A percentile compares a stretch with the other conserved stretches of the same genome.
phyloP scores from a whole-genome alignment of 208 protist genomes.

The Trypanosoma mega region DNA sequence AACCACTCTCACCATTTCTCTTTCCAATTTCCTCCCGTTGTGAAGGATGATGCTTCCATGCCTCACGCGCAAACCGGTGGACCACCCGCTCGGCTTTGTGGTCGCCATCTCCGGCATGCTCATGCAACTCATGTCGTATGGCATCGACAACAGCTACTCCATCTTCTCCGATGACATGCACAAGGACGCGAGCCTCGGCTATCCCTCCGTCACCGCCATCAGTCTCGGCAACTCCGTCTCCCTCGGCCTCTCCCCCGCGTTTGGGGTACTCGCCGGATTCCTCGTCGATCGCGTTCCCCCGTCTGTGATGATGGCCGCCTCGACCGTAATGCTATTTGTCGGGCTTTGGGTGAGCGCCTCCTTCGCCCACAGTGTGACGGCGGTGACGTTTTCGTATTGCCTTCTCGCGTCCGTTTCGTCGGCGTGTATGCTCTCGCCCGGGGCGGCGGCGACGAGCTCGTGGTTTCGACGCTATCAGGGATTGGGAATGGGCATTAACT shows the following conservation, averaged over 20 bases:
- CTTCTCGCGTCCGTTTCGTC: constrained; percentile 68
- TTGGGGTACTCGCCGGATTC: constrained; percentile 73
- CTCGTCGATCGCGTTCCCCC: constrained; percentile 72
- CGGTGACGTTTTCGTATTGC: constrained; percentile 69
- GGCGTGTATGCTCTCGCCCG: constrained; percentile 77
- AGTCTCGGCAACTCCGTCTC: constrained; percentile 81
- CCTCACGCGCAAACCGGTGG: constrained; percentile 40
- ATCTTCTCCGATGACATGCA: constrained; percentile 77
- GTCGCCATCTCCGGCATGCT: constrained; percentile 75
- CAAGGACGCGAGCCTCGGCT: constrained; percentile 59
- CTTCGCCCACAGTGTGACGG: constrained; percentile 54
- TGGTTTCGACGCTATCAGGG: constrained; percentile 64
- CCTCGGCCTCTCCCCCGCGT: constrained; percentile 66
- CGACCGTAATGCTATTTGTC: constrained; percentile 51
- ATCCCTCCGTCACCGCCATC: constrained; percentile 59
- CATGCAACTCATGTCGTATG: constrained; percentile 86
- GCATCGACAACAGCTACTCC: constrained; percentile 83
- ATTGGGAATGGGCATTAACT: constrained; percentile 77
- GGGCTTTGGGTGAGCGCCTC: constrained; percentile 63
- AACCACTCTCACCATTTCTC: neutral
- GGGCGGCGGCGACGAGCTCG: constrained; percentile 62
- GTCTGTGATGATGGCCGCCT: constrained; percentile 63
- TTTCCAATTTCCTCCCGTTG: neutral
- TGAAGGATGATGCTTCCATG: constrained; percentile 7
- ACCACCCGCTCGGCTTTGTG: constrained; percentile 74